These are phyloP conservation scores for Chalaropsis ovoidea DNA, from an alignment of 2,329 filamentous ascomycete genomes.

Conservation along the genomic window DNA sequence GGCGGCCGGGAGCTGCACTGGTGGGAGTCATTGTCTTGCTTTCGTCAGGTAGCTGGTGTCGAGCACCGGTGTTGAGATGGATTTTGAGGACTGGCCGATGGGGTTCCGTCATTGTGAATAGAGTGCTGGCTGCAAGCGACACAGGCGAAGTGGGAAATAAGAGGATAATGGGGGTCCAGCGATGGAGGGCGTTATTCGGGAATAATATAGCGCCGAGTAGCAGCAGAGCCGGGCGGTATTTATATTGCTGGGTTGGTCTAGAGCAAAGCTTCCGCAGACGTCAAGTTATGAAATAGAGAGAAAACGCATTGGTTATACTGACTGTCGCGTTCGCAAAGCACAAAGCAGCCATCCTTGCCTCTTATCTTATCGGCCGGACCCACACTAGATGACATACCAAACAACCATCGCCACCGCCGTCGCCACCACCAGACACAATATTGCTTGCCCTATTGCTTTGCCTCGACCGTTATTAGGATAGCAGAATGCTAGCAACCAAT, in stretches of 20 bases:
- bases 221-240: not conserved
- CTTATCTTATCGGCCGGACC: conserved; percentile 23
- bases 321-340: conserved; percentile 21
- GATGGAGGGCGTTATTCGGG: not conserved
- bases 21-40: conserved; percentile 27
- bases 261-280: not conserved
- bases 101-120: conserved; percentile 23
- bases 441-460: no score
- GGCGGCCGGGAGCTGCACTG: conserved; percentile 25
- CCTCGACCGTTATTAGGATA: not conserved
- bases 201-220: not conserved
- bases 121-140: not conserved
- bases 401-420: not conserved
- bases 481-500: not conserved
- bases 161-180: not conserved
- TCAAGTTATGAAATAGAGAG: not conserved
- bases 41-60: conserved; percentile 24
- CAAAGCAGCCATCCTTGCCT: not conserved
- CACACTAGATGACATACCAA: conserved; percentile 15
- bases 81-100: conserved; percentile 29
- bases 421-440: no score
- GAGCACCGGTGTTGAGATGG: conserved; percentile 24
- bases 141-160: not conserved
- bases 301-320: not conserved
- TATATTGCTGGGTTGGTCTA: not conserved